A percentile compares a stretch with the other conserved stretches of the same genome.
Conservation (phyloP, 1,284 basidiomycete genomes). For the Ustilago shanxiensis region DNA sequence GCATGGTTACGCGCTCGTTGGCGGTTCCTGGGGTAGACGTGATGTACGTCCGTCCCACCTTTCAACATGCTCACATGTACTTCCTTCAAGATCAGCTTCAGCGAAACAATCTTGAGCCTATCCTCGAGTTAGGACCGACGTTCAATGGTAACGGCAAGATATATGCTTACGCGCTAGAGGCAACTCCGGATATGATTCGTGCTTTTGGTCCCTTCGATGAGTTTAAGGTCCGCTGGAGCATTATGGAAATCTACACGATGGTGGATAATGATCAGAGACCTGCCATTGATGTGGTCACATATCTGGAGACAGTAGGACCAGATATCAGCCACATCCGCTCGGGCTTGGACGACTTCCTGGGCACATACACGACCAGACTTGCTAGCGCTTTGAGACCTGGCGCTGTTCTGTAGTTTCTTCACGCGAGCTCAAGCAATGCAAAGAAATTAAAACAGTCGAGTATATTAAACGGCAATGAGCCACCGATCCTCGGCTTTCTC, state of each 20-base stretch:
- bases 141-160: background rate
- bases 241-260: background rate
- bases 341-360: background rate
- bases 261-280: background rate
- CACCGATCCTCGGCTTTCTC: no score
- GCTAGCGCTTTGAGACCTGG: background rate
- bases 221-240: background rate
- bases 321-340: background rate
- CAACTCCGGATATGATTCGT: background rate
- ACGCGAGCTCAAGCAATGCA: no score
- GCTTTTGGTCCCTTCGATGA: background rate
- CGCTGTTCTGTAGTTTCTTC: background rate
- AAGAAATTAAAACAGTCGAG: no score
- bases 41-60: background rate
- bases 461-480: no score
- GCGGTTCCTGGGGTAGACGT: background rate
- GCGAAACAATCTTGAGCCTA: conserved; percentile 3
- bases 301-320: background rate
- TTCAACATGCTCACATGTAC: background rate
- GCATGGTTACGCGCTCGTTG: no score
- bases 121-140: background rate
- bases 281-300: background rate
- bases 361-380: background rate
- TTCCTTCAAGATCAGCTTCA: background rate
- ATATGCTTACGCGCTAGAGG: background rate